These are phyloP conservation scores for Boletus tylopilopsis DNA, from an alignment of 768 basidiomycete genomes.

Conservation along the genomic window DNA sequence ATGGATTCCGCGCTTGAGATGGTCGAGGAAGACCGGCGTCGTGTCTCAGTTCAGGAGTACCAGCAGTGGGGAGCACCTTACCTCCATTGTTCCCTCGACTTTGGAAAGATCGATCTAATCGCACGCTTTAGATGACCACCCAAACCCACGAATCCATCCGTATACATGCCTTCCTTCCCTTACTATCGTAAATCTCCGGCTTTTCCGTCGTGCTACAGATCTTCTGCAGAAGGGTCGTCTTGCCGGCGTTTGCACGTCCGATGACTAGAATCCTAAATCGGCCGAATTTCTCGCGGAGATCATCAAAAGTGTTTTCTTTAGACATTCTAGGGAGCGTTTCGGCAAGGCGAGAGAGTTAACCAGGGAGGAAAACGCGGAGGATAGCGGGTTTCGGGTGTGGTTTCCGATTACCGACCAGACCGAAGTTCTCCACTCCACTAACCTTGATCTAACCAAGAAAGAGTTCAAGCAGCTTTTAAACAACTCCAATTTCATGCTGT, in stretches of 20 bases:
- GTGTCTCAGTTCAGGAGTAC: not conserved
- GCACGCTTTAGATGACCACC: not conserved
- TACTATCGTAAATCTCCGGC: constrained; percentile 3
- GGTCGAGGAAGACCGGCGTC: not conserved
- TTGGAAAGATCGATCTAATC: constrained; percentile 1
- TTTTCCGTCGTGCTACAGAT: constrained; percentile 2
- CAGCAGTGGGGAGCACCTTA: not conserved
- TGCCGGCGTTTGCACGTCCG: constrained; percentile 5
- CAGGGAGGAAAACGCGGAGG: too few species aligned
- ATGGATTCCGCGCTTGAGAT: not conserved
- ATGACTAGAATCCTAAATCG: not conserved
- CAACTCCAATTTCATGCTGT: too few species aligned
- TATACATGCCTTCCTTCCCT: not conserved
- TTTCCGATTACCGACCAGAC: too few species aligned
- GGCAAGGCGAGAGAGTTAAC: too few species aligned
- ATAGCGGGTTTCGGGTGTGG: too few species aligned
- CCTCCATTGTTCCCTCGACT: not conserved
- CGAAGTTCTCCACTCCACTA: too few species aligned
- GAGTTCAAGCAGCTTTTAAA: too few species aligned
- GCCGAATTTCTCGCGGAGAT: not conserved
- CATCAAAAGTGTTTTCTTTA: not conserved
- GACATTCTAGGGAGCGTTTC: too few species aligned
- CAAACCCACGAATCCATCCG: not conserved
- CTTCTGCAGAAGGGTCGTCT: constrained; percentile 3
- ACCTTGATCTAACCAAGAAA: too few species aligned